Percentiles rank a stretch among this genome's conserved stretches.
Evolutionary conservation across 441 rosid species (phyloP).

Genomic region (Kokia cookei): DNA sequence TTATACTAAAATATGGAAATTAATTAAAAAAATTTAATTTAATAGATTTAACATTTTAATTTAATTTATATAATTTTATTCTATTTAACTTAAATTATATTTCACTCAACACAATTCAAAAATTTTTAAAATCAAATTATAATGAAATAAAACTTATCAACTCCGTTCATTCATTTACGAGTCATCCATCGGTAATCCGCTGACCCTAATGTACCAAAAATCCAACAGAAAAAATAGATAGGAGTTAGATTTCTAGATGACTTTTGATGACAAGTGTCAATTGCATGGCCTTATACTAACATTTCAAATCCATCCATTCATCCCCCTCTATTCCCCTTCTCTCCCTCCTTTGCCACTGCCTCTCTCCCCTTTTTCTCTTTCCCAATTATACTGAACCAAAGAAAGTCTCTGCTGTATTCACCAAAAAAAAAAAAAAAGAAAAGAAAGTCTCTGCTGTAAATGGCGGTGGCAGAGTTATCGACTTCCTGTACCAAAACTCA

Average conservation of each 20-base stretch:
- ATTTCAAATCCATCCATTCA: slow-evolving; percentile 9
- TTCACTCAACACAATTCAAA: no score
- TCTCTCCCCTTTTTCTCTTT: slow-evolving; percentile 2
- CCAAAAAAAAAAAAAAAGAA: no score
- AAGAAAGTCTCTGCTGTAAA: slow-evolving; percentile 21
- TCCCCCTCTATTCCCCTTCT: neutral
- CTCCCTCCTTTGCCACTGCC: neutral
- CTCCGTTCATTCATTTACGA: no score
- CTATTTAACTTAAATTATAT: no score
- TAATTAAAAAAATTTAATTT: no score
- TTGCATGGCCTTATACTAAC: slow-evolving; percentile 32
- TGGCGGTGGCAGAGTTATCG: slow-evolving; percentile 74
- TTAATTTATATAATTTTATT: no score
- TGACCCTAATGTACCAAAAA: no score
- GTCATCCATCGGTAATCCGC: no score
- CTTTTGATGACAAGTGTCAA: slow-evolving; percentile 44
- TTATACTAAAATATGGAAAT: no score
- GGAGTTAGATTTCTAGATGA: slow-evolving; percentile 22
- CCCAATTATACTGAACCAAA: neutral
- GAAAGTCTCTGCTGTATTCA: slow-evolving; percentile 13
- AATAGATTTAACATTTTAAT: no score
- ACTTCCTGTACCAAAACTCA: slow-evolving; percentile 29
- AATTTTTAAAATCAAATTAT: no score
- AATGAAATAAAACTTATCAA: no score
- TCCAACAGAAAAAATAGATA: neutral